Conservation (phyloP, 2,329 filamentous ascomycete genomes). For the Cyphellophora attinorum region DNA sequence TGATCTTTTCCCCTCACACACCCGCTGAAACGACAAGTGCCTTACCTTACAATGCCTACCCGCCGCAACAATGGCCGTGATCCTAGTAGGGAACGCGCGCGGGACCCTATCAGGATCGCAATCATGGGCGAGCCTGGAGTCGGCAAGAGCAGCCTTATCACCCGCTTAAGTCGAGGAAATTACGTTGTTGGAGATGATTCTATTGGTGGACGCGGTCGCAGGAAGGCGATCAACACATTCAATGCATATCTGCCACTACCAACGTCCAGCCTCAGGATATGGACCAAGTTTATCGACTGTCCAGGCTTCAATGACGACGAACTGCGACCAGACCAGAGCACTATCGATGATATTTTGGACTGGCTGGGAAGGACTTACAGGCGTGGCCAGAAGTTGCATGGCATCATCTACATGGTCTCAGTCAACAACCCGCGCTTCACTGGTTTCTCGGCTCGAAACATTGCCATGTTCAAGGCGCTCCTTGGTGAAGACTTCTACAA, state of each 20-base stretch:
- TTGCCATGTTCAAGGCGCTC: constrained; percentile 11
- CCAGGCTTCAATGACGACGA: constrained; percentile 11
- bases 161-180: neutral
- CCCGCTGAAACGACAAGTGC: too few species aligned
- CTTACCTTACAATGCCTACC: too few species aligned
- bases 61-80: too few species aligned
- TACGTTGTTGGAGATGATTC: too few species aligned
- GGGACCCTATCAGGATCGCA: constrained; percentile 3
- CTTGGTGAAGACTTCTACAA: constrained; percentile 3
- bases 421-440: constrained; percentile 6
- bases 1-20: too few species aligned
- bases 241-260: too few species aligned
- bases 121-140: constrained; percentile 5
- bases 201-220: too few species aligned
- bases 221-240: too few species aligned
- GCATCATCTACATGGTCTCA: constrained; percentile 4
- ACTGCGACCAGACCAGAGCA: constrained; percentile 2
- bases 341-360: constrained; percentile 4
- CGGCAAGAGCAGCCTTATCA: constrained; percentile 7
- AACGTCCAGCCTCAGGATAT: neutral
- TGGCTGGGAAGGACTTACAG: constrained; percentile 3
- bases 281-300: constrained; percentile 8
- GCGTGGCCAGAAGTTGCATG: constrained; percentile 4
- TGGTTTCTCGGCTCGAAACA: constrained; percentile 5
- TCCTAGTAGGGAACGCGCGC: neutral